A percentile compares a stretch with the other conserved stretches of the same genome.
These are phyloP conservation scores for Phymatotrichopsis omnivora DNA, from an alignment of 2,329 filamentous ascomycete genomes.

Conservation along the genomic window DNA sequence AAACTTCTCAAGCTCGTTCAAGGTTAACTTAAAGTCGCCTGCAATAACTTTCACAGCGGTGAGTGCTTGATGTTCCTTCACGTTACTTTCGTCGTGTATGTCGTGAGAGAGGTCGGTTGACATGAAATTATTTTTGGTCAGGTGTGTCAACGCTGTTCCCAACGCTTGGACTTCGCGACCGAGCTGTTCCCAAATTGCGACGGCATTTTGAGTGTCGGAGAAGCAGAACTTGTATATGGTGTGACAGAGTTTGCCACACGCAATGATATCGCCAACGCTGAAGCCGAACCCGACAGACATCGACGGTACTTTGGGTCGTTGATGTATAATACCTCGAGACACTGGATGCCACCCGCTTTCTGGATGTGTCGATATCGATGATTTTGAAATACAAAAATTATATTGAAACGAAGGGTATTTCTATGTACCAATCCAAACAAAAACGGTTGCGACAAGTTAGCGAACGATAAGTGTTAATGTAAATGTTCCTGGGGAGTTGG, in stretches of 20 bases:
- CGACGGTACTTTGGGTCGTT: background rate
- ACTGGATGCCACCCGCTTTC: no score
- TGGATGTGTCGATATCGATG: no score
- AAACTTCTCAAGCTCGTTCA: slow-evolving; percentile 8
- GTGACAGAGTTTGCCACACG: slow-evolving; percentile 16
- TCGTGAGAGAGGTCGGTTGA: slow-evolving; percentile 5
- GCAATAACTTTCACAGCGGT: slow-evolving; percentile 11
- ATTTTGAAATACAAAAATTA: no score
- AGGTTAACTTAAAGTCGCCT: slow-evolving; percentile 15
- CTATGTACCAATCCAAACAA: no score
- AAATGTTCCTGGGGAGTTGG: no score
- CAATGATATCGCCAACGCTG: slow-evolving; percentile 14
- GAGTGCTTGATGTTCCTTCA: slow-evolving; percentile 12
- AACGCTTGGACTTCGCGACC: slow-evolving; percentile 11
- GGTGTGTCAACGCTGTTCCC: slow-evolving; percentile 10
- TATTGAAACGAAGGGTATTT: no score
- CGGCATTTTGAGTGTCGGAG: slow-evolving; percentile 9
- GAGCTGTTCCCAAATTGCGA: slow-evolving; percentile 9
- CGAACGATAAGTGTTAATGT: no score
- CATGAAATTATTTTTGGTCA: no score
- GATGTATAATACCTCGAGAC: no score
- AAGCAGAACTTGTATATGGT: slow-evolving; percentile 18
- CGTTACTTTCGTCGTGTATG: background rate
- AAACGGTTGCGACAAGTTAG: no score
- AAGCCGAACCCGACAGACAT: slow-evolving; percentile 16